Conservation (phyloP, 495 filamentous ascomycete genomes). For the Xylaria cubensis region DNA sequence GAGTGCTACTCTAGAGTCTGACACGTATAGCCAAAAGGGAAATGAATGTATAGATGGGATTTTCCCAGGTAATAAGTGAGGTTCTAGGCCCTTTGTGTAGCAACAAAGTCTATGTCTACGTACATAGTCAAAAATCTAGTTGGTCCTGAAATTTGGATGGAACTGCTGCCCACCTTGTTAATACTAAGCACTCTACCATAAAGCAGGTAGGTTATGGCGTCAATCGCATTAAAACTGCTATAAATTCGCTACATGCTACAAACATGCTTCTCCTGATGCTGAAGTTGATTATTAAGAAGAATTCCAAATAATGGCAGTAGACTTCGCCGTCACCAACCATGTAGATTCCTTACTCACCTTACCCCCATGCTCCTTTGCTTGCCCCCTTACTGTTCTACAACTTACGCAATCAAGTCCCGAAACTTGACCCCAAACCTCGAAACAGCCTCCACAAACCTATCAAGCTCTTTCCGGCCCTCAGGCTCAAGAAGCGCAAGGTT, state of each 20-base stretch:
- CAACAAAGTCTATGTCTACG: background rate
- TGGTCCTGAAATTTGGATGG: background rate
- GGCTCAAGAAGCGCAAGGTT: slow-evolving; percentile 48
- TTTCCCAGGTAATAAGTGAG: background rate
- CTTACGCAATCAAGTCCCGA: slow-evolving; percentile 31
- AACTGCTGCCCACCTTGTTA: background rate
- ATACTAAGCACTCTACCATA: background rate
- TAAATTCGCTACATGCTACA: background rate
- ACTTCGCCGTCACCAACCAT: background rate
- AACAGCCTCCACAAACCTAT: slow-evolving; percentile 47
- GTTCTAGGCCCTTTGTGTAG: background rate
- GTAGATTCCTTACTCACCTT: background rate
- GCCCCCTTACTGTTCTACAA: background rate
- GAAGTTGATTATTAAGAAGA: background rate
- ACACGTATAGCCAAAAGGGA: background rate
- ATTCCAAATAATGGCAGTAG: background rate
- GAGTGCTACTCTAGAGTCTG: background rate
- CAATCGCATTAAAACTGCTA: background rate
- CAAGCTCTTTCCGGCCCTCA: slow-evolving; percentile 51
- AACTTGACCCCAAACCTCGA: slow-evolving; percentile 34
- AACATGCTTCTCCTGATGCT: background rate
- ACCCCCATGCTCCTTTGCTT: background rate
- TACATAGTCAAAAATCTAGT: background rate
- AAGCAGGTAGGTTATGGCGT: background rate
- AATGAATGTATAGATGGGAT: background rate